These are phyloP conservation scores for Thuja plicata DNA, from an alignment of 83 land plant species.

Conservation along the genomic window DNA sequence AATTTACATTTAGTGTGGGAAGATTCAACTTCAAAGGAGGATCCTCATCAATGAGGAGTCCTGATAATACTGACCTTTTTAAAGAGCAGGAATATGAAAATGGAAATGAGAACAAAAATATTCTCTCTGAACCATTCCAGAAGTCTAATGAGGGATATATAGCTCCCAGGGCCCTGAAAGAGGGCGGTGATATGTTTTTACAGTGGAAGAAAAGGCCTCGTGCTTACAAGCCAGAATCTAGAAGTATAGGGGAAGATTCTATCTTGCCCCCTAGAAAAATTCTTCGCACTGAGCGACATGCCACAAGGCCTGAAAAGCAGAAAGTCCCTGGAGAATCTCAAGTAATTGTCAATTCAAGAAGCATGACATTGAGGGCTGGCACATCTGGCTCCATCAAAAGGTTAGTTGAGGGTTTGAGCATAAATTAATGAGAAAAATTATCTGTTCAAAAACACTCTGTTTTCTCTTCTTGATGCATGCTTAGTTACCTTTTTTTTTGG, in stretches of 20 bases:
- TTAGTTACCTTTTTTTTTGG: not conserved
- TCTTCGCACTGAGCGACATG: not conserved
- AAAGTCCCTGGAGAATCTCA: not conserved
- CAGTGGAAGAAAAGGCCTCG: slow-evolving; percentile 14
- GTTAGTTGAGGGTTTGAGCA: not conserved
- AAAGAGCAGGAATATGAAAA: slow-evolving; percentile 3
- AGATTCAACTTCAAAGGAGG: slow-evolving; percentile 7
- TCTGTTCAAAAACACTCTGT: not conserved
- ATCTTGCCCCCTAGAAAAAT: not conserved
- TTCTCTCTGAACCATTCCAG: not conserved
- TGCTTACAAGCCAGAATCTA: not conserved
- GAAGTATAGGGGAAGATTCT: not conserved
- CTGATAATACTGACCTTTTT: not conserved
- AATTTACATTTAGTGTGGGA: not conserved
- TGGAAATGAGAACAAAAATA: not conserved
- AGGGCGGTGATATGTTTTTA: not conserved
- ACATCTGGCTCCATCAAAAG: not conserved
- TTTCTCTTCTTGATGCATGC: not conserved
- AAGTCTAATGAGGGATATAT: not conserved
- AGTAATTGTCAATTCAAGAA: not conserved
- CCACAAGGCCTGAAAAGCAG: slow-evolving; percentile 3
- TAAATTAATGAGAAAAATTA: not conserved
- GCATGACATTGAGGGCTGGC: slow-evolving; percentile 1
- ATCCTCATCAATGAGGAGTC: slow-evolving; percentile 12
- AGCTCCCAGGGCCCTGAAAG: slow-evolving; percentile 1